Percentiles rank a stretch among this genome's conserved stretches.
Evolutionary conservation across 2,329 filamentous ascomycete genomes (phyloP).

Genomic region (Penicillium sp.): DNA sequence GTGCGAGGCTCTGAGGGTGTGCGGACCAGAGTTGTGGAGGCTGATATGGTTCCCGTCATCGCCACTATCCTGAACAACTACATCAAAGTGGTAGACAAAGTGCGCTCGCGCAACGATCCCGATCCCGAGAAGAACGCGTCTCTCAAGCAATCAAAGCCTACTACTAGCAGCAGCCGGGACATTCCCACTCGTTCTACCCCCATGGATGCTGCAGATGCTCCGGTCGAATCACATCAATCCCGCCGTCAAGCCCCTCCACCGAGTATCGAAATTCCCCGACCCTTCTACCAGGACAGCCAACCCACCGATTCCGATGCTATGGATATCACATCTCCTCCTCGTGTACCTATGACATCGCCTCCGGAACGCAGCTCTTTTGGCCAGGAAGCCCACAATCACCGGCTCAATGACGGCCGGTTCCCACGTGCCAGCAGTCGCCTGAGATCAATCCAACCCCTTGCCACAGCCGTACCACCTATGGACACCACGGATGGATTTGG

Average conservation of each 20-base stretch:
- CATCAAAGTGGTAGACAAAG: conserved; percentile 91
- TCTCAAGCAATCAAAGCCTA: conserved; percentile 30
- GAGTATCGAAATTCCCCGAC: conserved; percentile 72
- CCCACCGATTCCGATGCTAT: conserved; percentile 52
- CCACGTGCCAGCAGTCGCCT: conserved; percentile 50
- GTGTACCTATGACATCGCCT: conserved; percentile 67
- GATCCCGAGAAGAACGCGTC: conserved; percentile 61
- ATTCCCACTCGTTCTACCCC: conserved; percentile 35
- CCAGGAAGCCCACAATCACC: conserved; percentile 53
- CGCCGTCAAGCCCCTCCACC: conserved; percentile 81
- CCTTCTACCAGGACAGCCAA: conserved; percentile 50
- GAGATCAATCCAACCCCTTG: conserved; percentile 64
- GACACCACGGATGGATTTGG: conserved; percentile 70
- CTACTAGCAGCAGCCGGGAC: conserved; percentile 25
- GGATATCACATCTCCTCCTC: conserved; percentile 63
- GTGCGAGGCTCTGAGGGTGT: conserved; percentile 93
- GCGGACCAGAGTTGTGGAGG: conserved; percentile 91
- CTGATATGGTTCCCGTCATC: conserved; percentile 98
- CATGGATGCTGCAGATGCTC: conserved; percentile 52
- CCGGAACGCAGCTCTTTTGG: conserved; percentile 68
- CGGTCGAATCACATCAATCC: conserved; percentile 57
- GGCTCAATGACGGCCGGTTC: conserved; percentile 40
- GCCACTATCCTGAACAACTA: conserved; percentile 98
- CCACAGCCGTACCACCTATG: conserved; percentile 65
- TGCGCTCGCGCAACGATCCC: conserved; percentile 78